Evolutionary conservation across 2,329 filamentous ascomycete species (phyloP), one percentile per base, ranked within the genome.

Genomic region (Talaromyces piceae): DNA sequence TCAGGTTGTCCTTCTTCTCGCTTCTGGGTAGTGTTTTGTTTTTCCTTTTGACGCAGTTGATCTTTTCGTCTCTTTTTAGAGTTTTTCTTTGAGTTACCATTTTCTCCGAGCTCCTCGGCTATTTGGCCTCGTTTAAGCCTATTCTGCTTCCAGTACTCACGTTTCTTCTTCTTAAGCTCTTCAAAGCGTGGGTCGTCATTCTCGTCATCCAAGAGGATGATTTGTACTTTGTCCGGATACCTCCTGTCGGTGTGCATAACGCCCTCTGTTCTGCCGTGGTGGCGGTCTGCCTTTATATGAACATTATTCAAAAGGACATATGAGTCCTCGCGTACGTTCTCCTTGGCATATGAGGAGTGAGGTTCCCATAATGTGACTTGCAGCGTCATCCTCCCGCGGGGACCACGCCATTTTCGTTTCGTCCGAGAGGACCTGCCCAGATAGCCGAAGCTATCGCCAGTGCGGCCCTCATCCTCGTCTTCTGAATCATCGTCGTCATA

Each of bases 301-400:
- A 95, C 75, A 59, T 96, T 95, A 20, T 73, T 77, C 5, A 96
- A 67, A 3, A 69, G 69, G 2, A 95, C 70, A 74, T 85, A 84
- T 22, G 81, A 72, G 3, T 80, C 79, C n/a, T 71, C 65, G 2
- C 74, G 69, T 23, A 93, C 70, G 5, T 80, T 65, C 0, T 75
- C 61, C 13, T 74, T 75, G n/a, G 84, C 77, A 56, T 72, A 80
- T 1, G 63, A 59, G 1, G 82, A 80, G 64, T 95, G 86, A 0
- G 80, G 79, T 12, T 84, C 81, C 65, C 76, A 94, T 25, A 87
- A 76, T 25, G 82, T 86, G 22, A 96, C 69, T 58, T 84, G 82
- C 48, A 96, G 73, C 1, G 83, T 84, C 61, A 79, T 73, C 60
- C 83, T 82, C 2, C 90, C 91, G 58, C 73, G 84, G 0, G 91